Evolutionary conservation across 2,329 filamentous ascomycete genomes (phyloP).

Genomic region (Aspergillus sp.): DNA sequence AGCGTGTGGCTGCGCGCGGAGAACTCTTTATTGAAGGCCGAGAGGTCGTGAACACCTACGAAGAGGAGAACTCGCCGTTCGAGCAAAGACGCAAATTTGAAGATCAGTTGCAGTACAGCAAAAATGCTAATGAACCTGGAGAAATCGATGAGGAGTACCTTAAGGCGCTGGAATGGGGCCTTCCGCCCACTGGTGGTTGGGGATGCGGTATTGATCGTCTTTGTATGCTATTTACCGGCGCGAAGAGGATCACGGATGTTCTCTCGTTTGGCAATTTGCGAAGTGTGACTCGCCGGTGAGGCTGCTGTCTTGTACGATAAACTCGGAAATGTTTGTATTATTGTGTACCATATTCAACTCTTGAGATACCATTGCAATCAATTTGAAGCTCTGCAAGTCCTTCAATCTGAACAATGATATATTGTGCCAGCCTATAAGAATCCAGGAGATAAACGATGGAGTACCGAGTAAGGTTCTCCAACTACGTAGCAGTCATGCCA

Average conservation of each 20-base stretch:
- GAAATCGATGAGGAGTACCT: conserved; percentile 78
- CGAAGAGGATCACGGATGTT: conserved; percentile 78
- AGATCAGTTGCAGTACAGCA: conserved; percentile 53
- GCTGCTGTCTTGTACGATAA: background rate
- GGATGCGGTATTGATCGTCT: conserved; percentile 89
- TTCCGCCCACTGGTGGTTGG: conserved; percentile 97
- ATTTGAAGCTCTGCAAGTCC: background rate
- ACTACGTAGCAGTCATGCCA: background rate
- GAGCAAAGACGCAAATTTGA: conserved; percentile 83
- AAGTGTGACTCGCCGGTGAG: conserved; percentile 37
- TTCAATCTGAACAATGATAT: too few species aligned
- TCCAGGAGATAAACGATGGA: background rate
- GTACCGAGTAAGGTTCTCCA: background rate
- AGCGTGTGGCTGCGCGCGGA: conserved; percentile 75
- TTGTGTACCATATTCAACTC: background rate
- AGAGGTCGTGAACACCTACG: conserved; percentile 95
- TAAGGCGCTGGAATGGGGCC: conserved; percentile 77
- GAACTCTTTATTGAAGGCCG: conserved; percentile 79
- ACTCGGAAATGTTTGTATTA: conserved; percentile 1
- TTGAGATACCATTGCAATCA: background rate
- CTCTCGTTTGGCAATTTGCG: conserved; percentile 84
- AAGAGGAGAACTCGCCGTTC: conserved; percentile 93
- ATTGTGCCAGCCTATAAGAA: too few species aligned
- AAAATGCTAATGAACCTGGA: conserved; percentile 49
- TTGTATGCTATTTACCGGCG: conserved; percentile 84